phyloP scores from a whole-genome alignment of 176 grass and related monocot genomes.

The Dendrocalamus sinicus region DNA sequence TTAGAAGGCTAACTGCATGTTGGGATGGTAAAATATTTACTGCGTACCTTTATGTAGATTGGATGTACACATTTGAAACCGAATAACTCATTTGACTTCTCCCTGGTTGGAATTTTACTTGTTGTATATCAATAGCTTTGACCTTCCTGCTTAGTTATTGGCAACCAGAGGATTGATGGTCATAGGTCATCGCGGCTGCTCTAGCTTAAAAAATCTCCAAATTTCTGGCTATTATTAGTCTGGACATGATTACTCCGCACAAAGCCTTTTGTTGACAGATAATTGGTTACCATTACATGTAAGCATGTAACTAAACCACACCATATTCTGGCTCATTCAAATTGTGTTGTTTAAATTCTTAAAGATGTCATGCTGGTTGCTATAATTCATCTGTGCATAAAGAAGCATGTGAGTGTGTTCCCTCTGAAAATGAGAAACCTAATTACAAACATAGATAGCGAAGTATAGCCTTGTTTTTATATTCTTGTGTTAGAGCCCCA shows the following conservation, averaged over 20 bases:
- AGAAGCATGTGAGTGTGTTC: not conserved
- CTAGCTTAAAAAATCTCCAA: conserved; percentile 2
- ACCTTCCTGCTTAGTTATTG: not conserved
- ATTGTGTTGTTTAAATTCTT: not conserved
- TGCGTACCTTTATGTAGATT: not conserved
- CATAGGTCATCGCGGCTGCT: not conserved
- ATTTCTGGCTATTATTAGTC: conserved; percentile 5
- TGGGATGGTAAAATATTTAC: not conserved
- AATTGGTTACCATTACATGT: conserved; percentile 16
- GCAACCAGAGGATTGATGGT: not conserved
- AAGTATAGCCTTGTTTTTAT: not conserved
- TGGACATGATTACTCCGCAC: not conserved
- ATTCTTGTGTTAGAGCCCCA: not conserved
- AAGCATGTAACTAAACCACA: not conserved
- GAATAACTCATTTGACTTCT: conserved; percentile 10
- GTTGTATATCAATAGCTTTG: conserved; percentile 2
- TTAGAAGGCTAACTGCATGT: not conserved
- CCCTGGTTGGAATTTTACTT: not conserved
- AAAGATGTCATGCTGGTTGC: not conserved
- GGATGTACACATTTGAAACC: conserved; percentile 15
- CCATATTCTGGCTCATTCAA: not conserved
- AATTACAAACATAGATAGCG: not conserved
- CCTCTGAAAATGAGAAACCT: conserved; percentile 2
- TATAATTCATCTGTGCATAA: conserved; percentile 7
- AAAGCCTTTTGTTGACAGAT: not conserved